Evolutionary conservation across 371 early-diverging fungal species (phyloP), one percentile per base, ranked within the genome.

Genomic region (Phascolomyces articulosus): DNA sequence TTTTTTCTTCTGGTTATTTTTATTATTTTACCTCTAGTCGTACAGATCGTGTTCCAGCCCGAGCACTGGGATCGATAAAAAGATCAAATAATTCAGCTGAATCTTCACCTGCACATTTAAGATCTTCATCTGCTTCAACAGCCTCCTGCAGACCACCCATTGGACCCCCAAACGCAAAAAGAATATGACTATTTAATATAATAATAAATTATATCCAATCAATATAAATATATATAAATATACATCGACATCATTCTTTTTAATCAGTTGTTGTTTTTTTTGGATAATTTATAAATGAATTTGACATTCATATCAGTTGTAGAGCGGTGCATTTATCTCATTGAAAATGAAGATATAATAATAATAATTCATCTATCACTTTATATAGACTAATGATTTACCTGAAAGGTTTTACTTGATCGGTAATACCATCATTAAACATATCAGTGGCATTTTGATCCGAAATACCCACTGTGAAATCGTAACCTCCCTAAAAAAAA

Each of bases 101-200:
- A 58, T 91, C 91, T 15, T 91, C 90, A 11, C 84, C 83, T 23
- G 78, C 77, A 21, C 82, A 79, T 47, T 80, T 79, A 21, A 91
- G 63, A 64, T 85, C 81, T 64, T 90, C 87, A 70, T 91, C 92
- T 3, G 87, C 84, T 55, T 90, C 91, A 20, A 91, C 83, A 2
- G 89, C 86, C 21, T 87, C 81, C 66, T 91, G 90, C 31, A 93
- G 64, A 21, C 91, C 92, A 34, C 78, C 84, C 75, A 91, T 88
- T 24, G 88, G 64, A 16, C 92, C 92, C 41, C 78, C 84, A 78
- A 93, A 89, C 21, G 88, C 86, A 62, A 93, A 69, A 38, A 93
- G 62, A 16, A 88, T 58, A 71, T 91, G 91, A 18, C 86, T 82
- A 73, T 34, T n/a, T n/a, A n/a, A n/a, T 34, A 34, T 34, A 34